Base-by-base conservation (phyloP, 2,329 filamentous ascomycete genomes). In the Lasiodiplodia sp. region DNA sequence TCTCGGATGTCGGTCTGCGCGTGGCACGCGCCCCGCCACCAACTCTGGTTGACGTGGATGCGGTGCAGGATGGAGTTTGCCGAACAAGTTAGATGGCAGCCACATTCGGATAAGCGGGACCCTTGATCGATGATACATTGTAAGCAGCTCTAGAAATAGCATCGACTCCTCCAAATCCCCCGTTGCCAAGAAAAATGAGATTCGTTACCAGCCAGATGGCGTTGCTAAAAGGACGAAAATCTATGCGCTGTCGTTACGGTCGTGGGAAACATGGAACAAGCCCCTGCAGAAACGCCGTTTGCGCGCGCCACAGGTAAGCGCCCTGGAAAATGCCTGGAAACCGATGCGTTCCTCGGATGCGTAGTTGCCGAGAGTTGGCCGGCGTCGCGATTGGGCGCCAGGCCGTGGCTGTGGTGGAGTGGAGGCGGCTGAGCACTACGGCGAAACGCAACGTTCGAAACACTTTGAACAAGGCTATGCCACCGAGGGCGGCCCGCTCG, bases 191-290 rank as follows among this genome's bases (percentile, higher is more conserved):
- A 64, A 16, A 28, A 64, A 64, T 23, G 60, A 64, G 60, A 64
- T 25, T 64, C 60, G 60, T 64, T 52, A 52, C 60, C 47, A 38
- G 25, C 44, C 34, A 12, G 25, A 51, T 18, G 11, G 60, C 47
- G 10, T 21, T 12, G 60, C 37, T 23, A n/a, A 28, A 38, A 25
- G 14, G 60, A 52, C 60, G 12, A 12, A 53, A 25, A 28, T 64
- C 60, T 64, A 64, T 64, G 60, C 60, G 60, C 60, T 64, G 60
- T 64, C 60, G 60, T 64, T 23, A 64, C 60, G n/a, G 60, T 64
- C 60, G 60, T 64, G 60, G 31, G 55, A 52, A 64, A 64, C 60
- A 52, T 64, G 47, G 51, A 64, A 64, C 60, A 31, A 52, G 52
- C 18, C 31, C 16, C 25, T 63, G 47, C 18, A 16, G 14, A 31